Base-by-base conservation (phyloP, 495 filamentous ascomycete species). In the Lasiosphaeria miniovina region DNA sequence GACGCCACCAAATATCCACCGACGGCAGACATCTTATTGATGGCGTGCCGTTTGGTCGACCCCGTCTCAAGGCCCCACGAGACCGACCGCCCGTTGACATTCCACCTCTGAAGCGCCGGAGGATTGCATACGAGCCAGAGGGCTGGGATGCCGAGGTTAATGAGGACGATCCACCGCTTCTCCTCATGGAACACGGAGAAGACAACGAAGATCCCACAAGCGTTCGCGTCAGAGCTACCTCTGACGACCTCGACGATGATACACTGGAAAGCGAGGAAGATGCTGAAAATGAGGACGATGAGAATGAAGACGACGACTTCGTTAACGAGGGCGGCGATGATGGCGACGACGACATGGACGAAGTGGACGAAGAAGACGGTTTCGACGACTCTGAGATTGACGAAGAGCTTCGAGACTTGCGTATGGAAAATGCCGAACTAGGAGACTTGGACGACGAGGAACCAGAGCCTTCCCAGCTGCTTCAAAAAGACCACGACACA, bases 1-100 rank as follows among this genome's bases (percentile, higher is more conserved):
- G 94, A 33, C 84, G 94, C 43, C 78, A 88, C 63, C 94, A 97
- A 69, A 96, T 97, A 33, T 86, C 90, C 0, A 59, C 75, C 7
- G 87, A 89, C 62, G 94, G 94, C 31, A 88, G 81, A 67, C 93
- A 92, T 71, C 79, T 98, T 12, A 82, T 95, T 10, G 94, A 98
- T 68, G 94, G 94, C 24, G 81, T 96, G 17, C 81, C 94, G 2
- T 98, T 96, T 68, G 94, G 94, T 6, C 82, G 88, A 49, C 86
- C 88, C 6, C 88, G 80, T 36, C 72, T 91, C 35, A 83, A 82
- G 67, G 68, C 77, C 17, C 75, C 82, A 0, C 71, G 73, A 15
- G 78, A 81, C 55, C 82, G 93, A 59, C 93, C 94, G 11, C 66
- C 80, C 0, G 74, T 96, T 34, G 72, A 78, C 4, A 93, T 95